These are phyloP conservation scores for Paraphysoderma sedebokerense DNA, from an alignment of 371 early-diverging fungal species.

Conservation along the genomic window DNA sequence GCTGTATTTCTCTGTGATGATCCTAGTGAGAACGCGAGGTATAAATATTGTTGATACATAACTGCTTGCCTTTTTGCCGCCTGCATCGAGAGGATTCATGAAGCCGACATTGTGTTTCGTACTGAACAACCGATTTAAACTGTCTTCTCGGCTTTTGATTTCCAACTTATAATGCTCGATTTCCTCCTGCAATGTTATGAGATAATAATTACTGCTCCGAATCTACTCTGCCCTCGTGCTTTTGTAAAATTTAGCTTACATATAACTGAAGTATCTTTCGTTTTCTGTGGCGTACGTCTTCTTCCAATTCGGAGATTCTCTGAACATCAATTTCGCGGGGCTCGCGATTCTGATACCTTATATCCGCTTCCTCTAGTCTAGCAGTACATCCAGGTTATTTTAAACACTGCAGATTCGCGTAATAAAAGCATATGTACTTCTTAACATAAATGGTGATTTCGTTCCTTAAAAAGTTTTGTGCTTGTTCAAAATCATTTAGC, in stretches of 20 bases:
- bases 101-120: slow-evolving; percentile 1
- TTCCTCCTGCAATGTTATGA: slow-evolving; percentile 13
- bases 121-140: slow-evolving; percentile 27
- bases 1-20: too few species aligned
- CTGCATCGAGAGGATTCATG: too few species aligned
- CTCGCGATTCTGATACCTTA: slow-evolving; percentile 26
- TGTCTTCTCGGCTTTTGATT: slow-evolving; percentile 25
- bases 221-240: too few species aligned
- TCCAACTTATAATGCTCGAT: slow-evolving; percentile 21
- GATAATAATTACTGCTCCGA: too few species aligned
- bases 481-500: slow-evolving; percentile 23
- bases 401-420: background rate
- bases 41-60: too few species aligned
- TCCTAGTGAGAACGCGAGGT: too few species aligned
- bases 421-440: slow-evolving; percentile 8
- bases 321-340: slow-evolving; percentile 21
- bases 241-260: slow-evolving; percentile 1
- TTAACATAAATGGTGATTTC: slow-evolving; percentile 14
- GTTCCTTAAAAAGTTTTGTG: slow-evolving; percentile 21
- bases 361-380: slow-evolving; percentile 23
- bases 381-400: too few species aligned
- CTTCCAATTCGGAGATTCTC: slow-evolving; percentile 16
- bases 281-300: slow-evolving; percentile 13
- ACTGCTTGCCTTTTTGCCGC: too few species aligned
- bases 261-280: slow-evolving; percentile 10